Base-by-base conservation (phyloP, 2,329 filamentous ascomycete genomes). In the Sclerotinia glacialis region DNA sequence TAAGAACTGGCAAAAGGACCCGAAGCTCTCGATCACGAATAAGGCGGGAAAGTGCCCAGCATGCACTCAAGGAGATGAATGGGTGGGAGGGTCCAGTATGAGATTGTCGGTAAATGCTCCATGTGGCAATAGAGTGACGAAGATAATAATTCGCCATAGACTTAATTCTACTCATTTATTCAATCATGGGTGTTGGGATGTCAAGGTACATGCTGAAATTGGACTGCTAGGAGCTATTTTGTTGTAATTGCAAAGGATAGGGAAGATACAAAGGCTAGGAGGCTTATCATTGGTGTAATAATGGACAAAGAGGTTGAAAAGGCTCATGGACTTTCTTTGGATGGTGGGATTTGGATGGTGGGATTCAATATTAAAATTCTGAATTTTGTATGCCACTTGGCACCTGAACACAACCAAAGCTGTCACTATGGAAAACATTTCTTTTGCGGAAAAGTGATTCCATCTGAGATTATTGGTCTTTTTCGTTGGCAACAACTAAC, bases 121-220 rank as follows among this genome's bases (percentile, higher is more conserved):
- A 31, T 9, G 26, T 46, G 16, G 26, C 11, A 14, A 46, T 8
- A 11, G 28, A 11, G 21, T 31, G 42, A 2, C 11, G 46, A n/a
- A 54, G 56, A 59, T 59, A 59, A 46, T 34, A 47, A 59, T 23
- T 23, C 26, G 12, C 8, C 56, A 47, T 59, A 59, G 56, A 59
- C 21, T 23, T 46, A 23, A 34, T 46, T 34, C 14, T 34, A 16
- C 40, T 44, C 26, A n/a, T 6, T 47, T 11, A 16, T 23, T 46
- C 9, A 6, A 34, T 53, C 40, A 47, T n/a, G 18, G 3, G 6
- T 34, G n/a, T 28, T 21, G 44, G 16, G 11, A 46, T 23, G n/a
- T 31, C 40, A 34, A 23, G 3, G 46, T 23, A 34, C 28, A 46
- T 11, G 42, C 42, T 47, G 11, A 4, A 47, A 34, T 16, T 31